Evolutionary conservation across 106 monocot genomes (phyloP), one percentile per base, ranked within the genome.

Genomic region (Dioscorea dumetorum): DNA sequence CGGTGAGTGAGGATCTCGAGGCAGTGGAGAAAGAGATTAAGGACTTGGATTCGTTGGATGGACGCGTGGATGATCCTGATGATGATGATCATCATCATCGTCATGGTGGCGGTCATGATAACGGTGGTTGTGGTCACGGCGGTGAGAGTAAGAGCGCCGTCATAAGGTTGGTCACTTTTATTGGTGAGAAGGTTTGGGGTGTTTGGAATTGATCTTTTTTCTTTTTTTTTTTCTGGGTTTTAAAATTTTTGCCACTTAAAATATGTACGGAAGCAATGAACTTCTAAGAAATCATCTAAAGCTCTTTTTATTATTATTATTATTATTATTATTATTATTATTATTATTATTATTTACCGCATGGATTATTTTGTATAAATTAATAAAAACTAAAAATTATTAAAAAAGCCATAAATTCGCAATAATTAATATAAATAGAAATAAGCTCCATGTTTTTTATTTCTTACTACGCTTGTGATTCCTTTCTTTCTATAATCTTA

Each of bases 71-170:
- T 0, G 57, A 17, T 21, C 0, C 16, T 20, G 67, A 11, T 34
- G 16, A 22, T 41, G 35, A 41, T n/a, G 14, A n/a, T 16, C 13
- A 53, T 16, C n/a, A 5, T 33, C n/a, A n/a, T 57, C 33, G 21
- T 58, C 58, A 48, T 24, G 41, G 41, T 15, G 69, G 58, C 24
- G 54, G 57, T 24, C 20, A 58, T 33, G 69, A 58, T 7, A 18
- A 20, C 5, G 57, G 1, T n/a, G 69, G 18, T 10, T 56, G 3
- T 28, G 69, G 14, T 19, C 1, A 28, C 28, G 33, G 20, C 24
- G 58, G 41, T 21, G 58, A 34, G 58, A 41, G 5, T 41, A 70
- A 59, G 58, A 70, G 58, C 57, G 59, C 58, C 0, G 54, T 56
- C 0, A 0, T 56, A 19, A 19, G 54, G 54, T 56, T 56, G 54